A percentile compares a stretch with the other conserved stretches of the same genome.
phyloP scores from a whole-genome alignment of 1,284 basidiomycete genomes.

The Cronartium ribicola region DNA sequence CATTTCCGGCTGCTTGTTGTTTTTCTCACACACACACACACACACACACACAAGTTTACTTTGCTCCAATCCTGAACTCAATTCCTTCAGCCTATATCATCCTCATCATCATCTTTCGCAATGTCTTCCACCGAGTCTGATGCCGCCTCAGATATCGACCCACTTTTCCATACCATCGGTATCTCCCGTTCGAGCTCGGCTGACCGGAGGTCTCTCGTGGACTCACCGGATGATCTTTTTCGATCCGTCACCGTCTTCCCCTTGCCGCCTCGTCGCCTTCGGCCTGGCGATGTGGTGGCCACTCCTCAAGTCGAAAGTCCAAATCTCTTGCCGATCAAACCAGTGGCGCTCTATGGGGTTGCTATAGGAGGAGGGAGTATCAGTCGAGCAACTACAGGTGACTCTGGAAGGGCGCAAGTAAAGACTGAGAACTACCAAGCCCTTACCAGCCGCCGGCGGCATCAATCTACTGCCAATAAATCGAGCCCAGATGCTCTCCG shows the following conservation, averaged over 20 bases:
- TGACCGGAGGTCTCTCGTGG: background rate
- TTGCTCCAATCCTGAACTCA: too few relatives aligned
- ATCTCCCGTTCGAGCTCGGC: background rate
- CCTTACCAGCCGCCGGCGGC: background rate
- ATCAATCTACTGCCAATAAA: background rate
- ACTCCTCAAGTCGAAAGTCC: background rate
- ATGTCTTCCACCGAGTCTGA: background rate
- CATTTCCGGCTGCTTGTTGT: too few relatives aligned
- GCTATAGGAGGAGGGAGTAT: background rate
- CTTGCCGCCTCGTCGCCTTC: conserved; percentile 1
- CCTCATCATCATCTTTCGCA: too few relatives aligned
- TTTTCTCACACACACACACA: too few relatives aligned
- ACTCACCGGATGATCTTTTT: background rate
- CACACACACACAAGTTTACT: too few relatives aligned
- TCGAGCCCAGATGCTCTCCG: background rate
- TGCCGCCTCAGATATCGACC: conserved; percentile 3
- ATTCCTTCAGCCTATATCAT: too few relatives aligned
- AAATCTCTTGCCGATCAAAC: background rate
- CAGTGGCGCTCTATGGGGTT: conserved; percentile 3
- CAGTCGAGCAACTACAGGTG: background rate
- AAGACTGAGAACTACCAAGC: background rate
- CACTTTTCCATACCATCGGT: background rate
- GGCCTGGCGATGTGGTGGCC: background rate
- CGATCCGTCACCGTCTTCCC: background rate
- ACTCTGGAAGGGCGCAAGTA: background rate